Base-by-base conservation (phyloP, 1,284 basidiomycete genomes). In the Moesziomyces antarcticus region DNA sequence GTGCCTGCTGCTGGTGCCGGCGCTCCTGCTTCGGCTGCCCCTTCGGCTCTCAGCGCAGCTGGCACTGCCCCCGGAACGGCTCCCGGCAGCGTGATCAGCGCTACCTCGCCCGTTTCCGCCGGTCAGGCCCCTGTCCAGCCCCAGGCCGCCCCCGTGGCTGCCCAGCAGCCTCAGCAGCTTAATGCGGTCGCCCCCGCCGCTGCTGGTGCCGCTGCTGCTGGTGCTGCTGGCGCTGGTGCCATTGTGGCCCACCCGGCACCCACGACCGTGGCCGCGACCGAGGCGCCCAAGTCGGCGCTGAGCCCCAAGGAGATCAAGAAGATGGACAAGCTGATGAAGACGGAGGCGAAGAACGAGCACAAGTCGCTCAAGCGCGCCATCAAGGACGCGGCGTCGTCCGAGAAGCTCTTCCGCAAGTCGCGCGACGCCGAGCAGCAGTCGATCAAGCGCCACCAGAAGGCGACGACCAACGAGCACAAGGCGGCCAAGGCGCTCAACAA, bases 311-410 rank as follows among this genome's bases (percentile, higher is more conserved):
- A 79, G 25, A 44, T 69, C 46, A 80, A 80, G 71, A 78, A 79
- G 74, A 71, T 78, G 69, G 73, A 77, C 62, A 80, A 80, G 68
- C 68, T 80, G 53, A 75, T 76, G 58, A 73, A 75, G 61, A 77
- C 59, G 33, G 78, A 80, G 59, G 77, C 78, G 50, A 80, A 80
- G 73, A 63, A 67, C 61, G 77, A 80, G 54, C 56, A 77, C 43
- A 77, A 79, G 56, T 65, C 74, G 57, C 52, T 80, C 52, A 74
- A 73, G 69, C 53, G 57, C 16, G 68, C 78, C 47, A 67, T 80
- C 72, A 80, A 80, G 77, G 70, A 74, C 47, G 75, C 78, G n/a
- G 30, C 47, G 25, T 37, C 64, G 1, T 60, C 72, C 44, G 77
- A 80, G 51, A 80, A 80, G 75, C 56, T 74, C 41, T 55, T 73